A percentile compares a stretch with the other conserved stretches of the same genome.
phyloP scores from a whole-genome alignment of 495 filamentous ascomycete species.

The Hypoxylon cercidicola region DNA sequence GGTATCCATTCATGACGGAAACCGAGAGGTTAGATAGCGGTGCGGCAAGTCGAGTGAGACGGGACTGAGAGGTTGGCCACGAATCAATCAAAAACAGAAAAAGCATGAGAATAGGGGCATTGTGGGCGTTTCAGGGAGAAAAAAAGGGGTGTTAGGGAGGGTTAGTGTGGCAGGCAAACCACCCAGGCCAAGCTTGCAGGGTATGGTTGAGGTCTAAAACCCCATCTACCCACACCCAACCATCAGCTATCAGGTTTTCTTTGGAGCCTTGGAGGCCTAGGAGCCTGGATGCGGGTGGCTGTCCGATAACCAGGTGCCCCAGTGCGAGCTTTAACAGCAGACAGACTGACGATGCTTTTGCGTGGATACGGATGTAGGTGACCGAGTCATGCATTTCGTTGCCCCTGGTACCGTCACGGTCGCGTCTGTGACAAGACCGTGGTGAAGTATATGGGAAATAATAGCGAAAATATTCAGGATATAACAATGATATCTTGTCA shows the following conservation, averaged over 20 bases:
- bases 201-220: slow-evolving; percentile 45
- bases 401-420: slow-evolving; percentile 4
- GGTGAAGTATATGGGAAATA: not conserved
- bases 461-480: not conserved
- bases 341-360: slow-evolving; percentile 39
- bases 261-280: not conserved
- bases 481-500: not conserved
- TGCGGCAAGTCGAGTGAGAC: slow-evolving; percentile 14
- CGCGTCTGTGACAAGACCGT: not conserved
- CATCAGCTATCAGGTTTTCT: slow-evolving; percentile 18
- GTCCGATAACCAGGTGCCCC: slow-evolving; percentile 29
- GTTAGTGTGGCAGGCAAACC: slow-evolving; percentile 36
- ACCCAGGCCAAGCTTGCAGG: slow-evolving; percentile 18
- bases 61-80: slow-evolving; percentile 27
- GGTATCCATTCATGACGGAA: slow-evolving; percentile 25
- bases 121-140: slow-evolving; percentile 48
- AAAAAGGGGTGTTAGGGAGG: slow-evolving; percentile 32
- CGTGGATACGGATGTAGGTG: slow-evolving; percentile 36
- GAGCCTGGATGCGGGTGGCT: slow-evolving; percentile 28
- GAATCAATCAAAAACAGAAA: slow-evolving; percentile 35
- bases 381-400: slow-evolving; percentile 46
- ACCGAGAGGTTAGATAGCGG: slow-evolving; percentile 8
- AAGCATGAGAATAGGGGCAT: slow-evolving; percentile 40
- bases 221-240: slow-evolving; percentile 36
- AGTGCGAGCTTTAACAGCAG: slow-evolving; percentile 29